Conservation (phyloP, 2,329 filamentous ascomycete species). For the Paraconiothyrium sp. region DNA sequence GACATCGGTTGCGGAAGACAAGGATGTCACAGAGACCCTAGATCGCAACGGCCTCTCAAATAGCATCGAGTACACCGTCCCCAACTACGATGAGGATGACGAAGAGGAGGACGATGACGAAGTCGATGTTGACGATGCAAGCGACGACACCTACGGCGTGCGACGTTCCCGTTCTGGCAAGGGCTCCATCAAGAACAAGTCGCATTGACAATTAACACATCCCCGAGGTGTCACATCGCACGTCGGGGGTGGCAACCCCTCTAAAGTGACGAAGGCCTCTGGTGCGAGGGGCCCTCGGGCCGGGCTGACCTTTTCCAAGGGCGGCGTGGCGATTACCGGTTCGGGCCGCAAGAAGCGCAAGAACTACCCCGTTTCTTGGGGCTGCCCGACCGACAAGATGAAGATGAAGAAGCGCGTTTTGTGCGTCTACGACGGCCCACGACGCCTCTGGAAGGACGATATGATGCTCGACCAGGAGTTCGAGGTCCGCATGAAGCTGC, state of each 20-base stretch:
- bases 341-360: constrained; percentile 86
- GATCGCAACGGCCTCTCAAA: constrained; percentile 51
- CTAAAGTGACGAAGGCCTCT: constrained; percentile 52
- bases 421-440: constrained; percentile 87
- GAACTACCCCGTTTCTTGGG: constrained; percentile 94
- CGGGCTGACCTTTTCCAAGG: constrained; percentile 81
- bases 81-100: constrained; percentile 64
- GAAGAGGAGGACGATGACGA: constrained; percentile 69
- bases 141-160: constrained; percentile 64
- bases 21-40: constrained; percentile 51
- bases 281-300: constrained; percentile 50
- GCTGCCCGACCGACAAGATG: constrained; percentile 91
- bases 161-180: constrained; percentile 58
- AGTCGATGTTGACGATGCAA: constrained; percentile 60
- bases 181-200: constrained; percentile 59
- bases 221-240: constrained; percentile 58
- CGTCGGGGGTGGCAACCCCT: constrained; percentile 46
- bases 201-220: constrained; percentile 61
- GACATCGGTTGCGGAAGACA: constrained; percentile 52
- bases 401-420: constrained; percentile 98
- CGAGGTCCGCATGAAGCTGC: constrained; percentile 85
- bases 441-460: constrained; percentile 94
- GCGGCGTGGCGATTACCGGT: constrained; percentile 68
- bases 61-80: constrained; percentile 57
- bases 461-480: constrained; percentile 98